phyloP scores from a whole-genome alignment of 257 asterid genomes.

The Solanum pinnatisectum region DNA sequence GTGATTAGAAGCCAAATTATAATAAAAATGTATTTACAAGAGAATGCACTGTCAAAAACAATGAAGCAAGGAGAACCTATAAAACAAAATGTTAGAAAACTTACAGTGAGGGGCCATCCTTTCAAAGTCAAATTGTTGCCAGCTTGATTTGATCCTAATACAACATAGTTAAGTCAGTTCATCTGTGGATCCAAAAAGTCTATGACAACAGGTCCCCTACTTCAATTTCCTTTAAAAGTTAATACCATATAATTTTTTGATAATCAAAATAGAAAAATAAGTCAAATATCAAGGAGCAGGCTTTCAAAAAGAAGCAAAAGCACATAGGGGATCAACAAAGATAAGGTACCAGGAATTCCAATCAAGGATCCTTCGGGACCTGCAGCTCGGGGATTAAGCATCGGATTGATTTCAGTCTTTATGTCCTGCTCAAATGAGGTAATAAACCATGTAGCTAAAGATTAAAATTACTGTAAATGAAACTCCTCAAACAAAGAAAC shows the following conservation, averaged over 20 bases:
- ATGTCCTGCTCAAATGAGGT: constrained; percentile 48
- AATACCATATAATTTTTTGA: neutral
- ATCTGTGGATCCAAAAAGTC: neutral
- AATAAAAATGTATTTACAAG: neutral
- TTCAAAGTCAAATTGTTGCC: constrained; percentile 91
- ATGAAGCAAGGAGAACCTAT: neutral
- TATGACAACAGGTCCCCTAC: neutral
- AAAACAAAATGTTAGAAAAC: constrained; percentile 11
- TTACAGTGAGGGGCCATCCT: constrained; percentile 98
- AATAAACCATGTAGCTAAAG: neutral
- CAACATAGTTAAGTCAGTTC: constrained; percentile 12
- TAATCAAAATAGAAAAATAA: neutral
- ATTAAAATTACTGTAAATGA: neutral
- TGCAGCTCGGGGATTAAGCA: constrained; percentile 63
- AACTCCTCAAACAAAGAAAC: neutral
- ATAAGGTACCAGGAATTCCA: constrained; percentile 70
- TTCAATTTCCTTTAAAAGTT: neutral
- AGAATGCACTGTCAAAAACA: neutral
- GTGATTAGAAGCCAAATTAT: neutral
- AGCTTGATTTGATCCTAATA: constrained; percentile 86
- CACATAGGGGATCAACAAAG: neutral
- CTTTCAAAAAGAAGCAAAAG: neutral
- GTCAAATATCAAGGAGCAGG: neutral
- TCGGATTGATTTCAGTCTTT: constrained; percentile 81
- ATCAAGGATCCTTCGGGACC: constrained; percentile 88